Conservation (phyloP, 225 moss, liverwort and hornwort species). For the Ulota crispa region DNA sequence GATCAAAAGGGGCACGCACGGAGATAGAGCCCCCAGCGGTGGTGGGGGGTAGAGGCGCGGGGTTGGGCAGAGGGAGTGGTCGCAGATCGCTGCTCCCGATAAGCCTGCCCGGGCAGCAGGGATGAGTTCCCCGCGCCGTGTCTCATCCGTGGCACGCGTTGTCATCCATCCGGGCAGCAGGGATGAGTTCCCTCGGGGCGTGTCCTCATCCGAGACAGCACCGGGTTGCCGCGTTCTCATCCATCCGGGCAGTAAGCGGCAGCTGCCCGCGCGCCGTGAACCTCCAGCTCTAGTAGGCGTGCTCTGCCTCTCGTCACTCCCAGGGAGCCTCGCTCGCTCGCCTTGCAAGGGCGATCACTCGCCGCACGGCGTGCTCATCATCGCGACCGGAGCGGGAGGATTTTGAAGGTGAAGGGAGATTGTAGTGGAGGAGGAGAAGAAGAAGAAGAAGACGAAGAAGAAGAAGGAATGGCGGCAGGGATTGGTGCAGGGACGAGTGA, state of each 20-base stretch:
- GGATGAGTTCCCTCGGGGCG: too few species aligned
- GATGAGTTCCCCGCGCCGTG: too few species aligned
- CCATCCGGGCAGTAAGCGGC: constrained; percentile 21
- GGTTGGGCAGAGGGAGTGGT: constrained; percentile 56
- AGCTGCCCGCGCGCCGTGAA: constrained; percentile 15
- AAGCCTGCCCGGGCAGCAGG: constrained; percentile 44
- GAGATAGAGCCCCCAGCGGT: constrained; percentile 1
- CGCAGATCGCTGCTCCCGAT: constrained; percentile 60
- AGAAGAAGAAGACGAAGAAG: not conserved
- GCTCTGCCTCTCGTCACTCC: constrained; percentile 17
- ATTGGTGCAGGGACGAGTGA: constrained; percentile 18
- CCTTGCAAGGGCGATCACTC: constrained; percentile 36
- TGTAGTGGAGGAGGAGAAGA: not conserved
- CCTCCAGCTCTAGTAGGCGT: constrained; percentile 29
- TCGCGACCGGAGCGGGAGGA: too few species aligned
- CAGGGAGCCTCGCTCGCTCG: constrained; percentile 42
- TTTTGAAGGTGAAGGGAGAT: too few species aligned
- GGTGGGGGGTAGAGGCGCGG: not conserved
- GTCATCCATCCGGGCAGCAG: too few species aligned
- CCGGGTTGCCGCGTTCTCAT: not conserved
- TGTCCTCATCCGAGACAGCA: not conserved
- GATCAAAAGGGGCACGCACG: not conserved
- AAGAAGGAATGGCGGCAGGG: constrained; percentile 34
- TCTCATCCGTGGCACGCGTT: too few species aligned
- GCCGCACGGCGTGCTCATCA: too few species aligned